A percentile compares a stretch with the other conserved stretches of the same genome.
Conservation (phyloP, 768 basidiomycete species). For the Lyophyllum decastes region DNA sequence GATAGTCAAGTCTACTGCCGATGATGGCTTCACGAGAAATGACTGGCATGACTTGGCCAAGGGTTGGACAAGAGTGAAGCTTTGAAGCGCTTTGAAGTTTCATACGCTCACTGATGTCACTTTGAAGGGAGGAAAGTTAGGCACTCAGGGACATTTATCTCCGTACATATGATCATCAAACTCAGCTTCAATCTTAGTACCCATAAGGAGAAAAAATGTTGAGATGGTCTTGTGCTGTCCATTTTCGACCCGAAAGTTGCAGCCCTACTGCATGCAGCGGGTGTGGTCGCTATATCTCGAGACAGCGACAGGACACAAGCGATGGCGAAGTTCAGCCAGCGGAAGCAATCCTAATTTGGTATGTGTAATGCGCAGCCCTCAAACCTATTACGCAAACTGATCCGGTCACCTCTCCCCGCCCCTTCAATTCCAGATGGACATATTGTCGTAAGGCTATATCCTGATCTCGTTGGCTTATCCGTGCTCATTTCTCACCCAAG, state of each 20-base stretch:
- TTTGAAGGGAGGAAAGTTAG: too few relatives aligned
- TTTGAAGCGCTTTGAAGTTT: too few relatives aligned
- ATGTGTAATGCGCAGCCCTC: conserved; percentile 8
- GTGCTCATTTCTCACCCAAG: conserved; percentile 14
- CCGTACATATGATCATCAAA: too few relatives aligned
- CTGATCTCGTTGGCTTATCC: background rate
- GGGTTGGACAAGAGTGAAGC: too few relatives aligned
- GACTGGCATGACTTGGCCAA: too few relatives aligned
- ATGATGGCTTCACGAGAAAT: too few relatives aligned
- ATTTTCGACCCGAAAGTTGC: background rate
- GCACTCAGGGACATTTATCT: too few relatives aligned
- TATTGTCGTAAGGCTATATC: conserved; percentile 16
- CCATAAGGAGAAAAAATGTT: too few relatives aligned
- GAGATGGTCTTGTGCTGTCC: background rate
- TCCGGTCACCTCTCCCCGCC: conserved; percentile 2
- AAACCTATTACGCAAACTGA: conserved; percentile 9
- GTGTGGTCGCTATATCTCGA: conserved; percentile 12
- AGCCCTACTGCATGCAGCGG: conserved; percentile 9
- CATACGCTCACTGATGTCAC: too few relatives aligned
- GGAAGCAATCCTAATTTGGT: conserved; percentile 9
- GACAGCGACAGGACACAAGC: background rate
- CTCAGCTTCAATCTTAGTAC: too few relatives aligned
- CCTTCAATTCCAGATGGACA: conserved; percentile 18
- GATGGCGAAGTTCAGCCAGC: conserved; percentile 1
- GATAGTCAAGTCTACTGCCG: too few relatives aligned